Evolutionary conservation across 169 alveolate species (phyloP).

Genomic region (Plasmodium vivax): DNA sequence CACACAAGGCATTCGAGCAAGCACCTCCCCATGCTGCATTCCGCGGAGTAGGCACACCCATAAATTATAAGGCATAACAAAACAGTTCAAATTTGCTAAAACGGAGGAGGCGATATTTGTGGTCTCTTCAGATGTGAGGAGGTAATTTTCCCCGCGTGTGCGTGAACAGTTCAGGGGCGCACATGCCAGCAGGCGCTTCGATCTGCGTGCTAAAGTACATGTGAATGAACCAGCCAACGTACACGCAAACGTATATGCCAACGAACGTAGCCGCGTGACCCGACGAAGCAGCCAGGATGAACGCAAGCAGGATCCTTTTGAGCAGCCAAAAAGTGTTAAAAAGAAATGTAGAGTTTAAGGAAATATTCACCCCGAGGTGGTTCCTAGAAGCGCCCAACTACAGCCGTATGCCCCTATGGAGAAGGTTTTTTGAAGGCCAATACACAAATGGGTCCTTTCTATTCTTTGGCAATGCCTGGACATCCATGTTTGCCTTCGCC

Average conservation of each 20-base stretch:
- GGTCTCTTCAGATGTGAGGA: not conserved
- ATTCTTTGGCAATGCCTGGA: slow-evolving; percentile 91
- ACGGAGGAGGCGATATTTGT: not conserved
- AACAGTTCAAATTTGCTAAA: not conserved
- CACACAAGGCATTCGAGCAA: not conserved
- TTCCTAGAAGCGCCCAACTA: slow-evolving; percentile 89
- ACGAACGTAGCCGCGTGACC: not conserved
- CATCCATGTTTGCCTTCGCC: slow-evolving; percentile 89
- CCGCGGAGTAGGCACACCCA: not conserved
- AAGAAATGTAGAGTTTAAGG: slow-evolving; percentile 82
- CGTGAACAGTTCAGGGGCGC: not conserved
- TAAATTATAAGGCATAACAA: not conserved
- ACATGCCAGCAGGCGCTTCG: not conserved
- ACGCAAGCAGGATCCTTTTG: slow-evolving; percentile 15
- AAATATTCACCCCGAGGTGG: slow-evolving; percentile 85
- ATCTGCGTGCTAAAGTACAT: not conserved
- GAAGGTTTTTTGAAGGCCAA: slow-evolving; percentile 88
- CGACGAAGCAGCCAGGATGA: slow-evolving; percentile 12
- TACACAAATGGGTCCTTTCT: slow-evolving; percentile 85
- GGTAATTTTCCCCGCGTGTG: not conserved
- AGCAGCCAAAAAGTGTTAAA: slow-evolving; percentile 35
- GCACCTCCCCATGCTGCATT: not conserved
- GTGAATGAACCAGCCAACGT: no score
- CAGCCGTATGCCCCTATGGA: slow-evolving; percentile 88
- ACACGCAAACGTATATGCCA: no score